Evolutionary conservation across 805 yeast species (phyloP).

Genomic region (Tetrapisispora namnaoensis): DNA sequence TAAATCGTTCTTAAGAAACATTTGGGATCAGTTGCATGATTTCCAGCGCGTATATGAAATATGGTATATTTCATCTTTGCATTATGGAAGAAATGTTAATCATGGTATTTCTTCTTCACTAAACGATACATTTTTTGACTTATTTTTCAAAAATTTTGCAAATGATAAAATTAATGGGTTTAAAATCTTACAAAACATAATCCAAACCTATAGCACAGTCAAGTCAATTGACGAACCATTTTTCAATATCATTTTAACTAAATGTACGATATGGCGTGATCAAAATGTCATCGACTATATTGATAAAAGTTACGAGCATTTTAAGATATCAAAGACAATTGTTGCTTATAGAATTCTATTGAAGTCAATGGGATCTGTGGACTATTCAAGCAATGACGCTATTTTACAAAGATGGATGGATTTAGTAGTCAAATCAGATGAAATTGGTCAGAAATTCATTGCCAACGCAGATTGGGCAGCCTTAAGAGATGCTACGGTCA

Average conservation of each 20-base stretch:
- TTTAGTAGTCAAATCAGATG: conserved; percentile 37
- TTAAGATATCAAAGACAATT: conserved; percentile 46
- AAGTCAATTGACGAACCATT: conserved; percentile 63
- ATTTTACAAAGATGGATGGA: conserved; percentile 49
- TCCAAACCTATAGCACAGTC: conserved; percentile 41
- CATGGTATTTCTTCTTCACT: conserved; percentile 60
- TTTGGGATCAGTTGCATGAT: conserved; percentile 43
- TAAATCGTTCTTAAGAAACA: conserved; percentile 47
- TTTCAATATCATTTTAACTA: conserved; percentile 58
- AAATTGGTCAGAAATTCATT: conserved; percentile 44
- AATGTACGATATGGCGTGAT: conserved; percentile 53
- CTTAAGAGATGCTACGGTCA: conserved; percentile 56
- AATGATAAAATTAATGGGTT: conserved; percentile 43
- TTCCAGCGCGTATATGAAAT: conserved; percentile 44
- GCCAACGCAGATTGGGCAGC: conserved; percentile 81
- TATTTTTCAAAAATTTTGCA: conserved; percentile 48
- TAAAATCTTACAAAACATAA: conserved; percentile 41
- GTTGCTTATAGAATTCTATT: conserved; percentile 61
- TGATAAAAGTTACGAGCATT: conserved; percentile 43
- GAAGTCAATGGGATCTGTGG: conserved; percentile 56
- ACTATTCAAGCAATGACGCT: conserved; percentile 36
- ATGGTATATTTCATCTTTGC: conserved; percentile 50
- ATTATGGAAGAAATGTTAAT: conserved; percentile 41
- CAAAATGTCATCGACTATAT: conserved; percentile 49
- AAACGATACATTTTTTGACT: conserved; percentile 53